phyloP scores from a whole-genome alignment of 2,329 filamentous ascomycete species.

The Clarireedia monteithiana region DNA sequence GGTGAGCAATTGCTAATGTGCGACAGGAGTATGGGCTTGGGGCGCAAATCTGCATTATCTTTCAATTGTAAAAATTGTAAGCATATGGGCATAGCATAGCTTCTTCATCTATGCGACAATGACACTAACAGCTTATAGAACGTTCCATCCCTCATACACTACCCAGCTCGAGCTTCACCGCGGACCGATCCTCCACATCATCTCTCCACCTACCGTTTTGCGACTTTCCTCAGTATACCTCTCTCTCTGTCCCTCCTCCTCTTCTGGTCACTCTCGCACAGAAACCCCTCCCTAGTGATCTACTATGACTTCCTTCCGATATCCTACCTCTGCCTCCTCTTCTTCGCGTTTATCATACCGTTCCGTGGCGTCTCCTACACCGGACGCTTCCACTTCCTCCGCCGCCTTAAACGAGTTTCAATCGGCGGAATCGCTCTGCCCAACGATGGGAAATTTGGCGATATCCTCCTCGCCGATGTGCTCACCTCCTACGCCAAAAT shows the following conservation, averaged over 20 bases:
- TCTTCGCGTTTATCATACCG: slow-evolving; percentile 65
- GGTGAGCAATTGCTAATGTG: slow-evolving; percentile 10
- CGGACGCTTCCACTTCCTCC: slow-evolving; percentile 68
- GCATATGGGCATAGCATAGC: slow-evolving; percentile 22
- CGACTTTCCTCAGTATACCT: slow-evolving; percentile 65
- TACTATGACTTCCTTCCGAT: slow-evolving; percentile 82
- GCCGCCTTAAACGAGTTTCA: slow-evolving; percentile 68
- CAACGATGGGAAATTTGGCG: slow-evolving; percentile 87
- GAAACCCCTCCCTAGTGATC: slow-evolving; percentile 60
- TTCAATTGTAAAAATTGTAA: slow-evolving; percentile 63
- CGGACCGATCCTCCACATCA: slow-evolving; percentile 64
- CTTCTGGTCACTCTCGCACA: slow-evolving; percentile 78
- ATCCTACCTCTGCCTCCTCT: slow-evolving; percentile 66
- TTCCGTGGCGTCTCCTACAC: slow-evolving; percentile 58
- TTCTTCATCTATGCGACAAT: slow-evolving; percentile 5
- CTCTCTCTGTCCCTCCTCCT: slow-evolving; percentile 64
- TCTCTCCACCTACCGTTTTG: slow-evolving; percentile 78
- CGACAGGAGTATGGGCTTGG: slow-evolving; percentile 86
- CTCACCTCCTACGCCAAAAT: slow-evolving; percentile 93
- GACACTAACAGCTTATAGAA: slow-evolving; percentile 42
- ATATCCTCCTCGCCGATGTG: slow-evolving; percentile 88
- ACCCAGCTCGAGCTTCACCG: slow-evolving; percentile 65
- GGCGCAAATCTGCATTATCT: slow-evolving; percentile 86
- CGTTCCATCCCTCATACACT: slow-evolving; percentile 77
- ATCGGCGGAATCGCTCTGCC: slow-evolving; percentile 81